Evolutionary conservation across 202 grass and related monocot species (phyloP).

Genomic region (Schoenoplectus tabernaemontani): DNA sequence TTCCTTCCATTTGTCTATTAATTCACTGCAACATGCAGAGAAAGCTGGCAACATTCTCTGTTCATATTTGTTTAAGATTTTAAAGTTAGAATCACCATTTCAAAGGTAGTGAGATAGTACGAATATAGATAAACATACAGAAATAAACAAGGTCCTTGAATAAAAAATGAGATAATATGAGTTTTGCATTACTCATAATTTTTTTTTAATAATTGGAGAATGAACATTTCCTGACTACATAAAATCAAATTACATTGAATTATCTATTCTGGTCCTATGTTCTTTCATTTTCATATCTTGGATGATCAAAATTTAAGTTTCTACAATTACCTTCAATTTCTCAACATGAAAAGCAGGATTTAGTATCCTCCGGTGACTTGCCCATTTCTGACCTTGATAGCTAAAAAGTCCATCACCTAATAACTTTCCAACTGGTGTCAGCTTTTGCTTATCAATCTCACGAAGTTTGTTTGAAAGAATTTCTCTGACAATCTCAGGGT

Average conservation of each 20-base stretch:
- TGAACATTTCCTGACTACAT: background rate
- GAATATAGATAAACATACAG: background rate
- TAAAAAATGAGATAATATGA: background rate
- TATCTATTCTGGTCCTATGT: background rate
- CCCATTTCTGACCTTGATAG: conserved; percentile 63
- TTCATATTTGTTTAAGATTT: background rate
- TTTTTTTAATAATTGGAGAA: background rate
- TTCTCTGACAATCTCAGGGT: conserved; percentile 41
- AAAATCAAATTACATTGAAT: background rate
- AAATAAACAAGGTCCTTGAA: background rate
- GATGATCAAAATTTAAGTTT: background rate
- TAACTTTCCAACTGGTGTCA: background rate
- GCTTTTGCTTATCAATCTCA: conserved; percentile 31
- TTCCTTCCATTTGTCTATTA: conserved; percentile 48
- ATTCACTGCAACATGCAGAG: conserved; percentile 36
- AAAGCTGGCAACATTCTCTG: conserved; percentile 57
- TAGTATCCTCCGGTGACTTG: conserved; percentile 53
- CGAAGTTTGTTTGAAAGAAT: conserved; percentile 45
- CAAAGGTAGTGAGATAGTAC: background rate
- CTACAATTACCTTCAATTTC: conserved; percentile 45
- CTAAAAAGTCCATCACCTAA: conserved; percentile 25
- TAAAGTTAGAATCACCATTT: background rate
- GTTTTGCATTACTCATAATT: background rate
- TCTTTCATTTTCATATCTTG: background rate
- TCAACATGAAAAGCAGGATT: conserved; percentile 81